Percentiles rank a stretch among this genome's conserved stretches.
Evolutionary conservation across 2,329 filamentous ascomycete species (phyloP).

Genomic region (Ophiognomonia clavigignenti-juglandacearum): DNA sequence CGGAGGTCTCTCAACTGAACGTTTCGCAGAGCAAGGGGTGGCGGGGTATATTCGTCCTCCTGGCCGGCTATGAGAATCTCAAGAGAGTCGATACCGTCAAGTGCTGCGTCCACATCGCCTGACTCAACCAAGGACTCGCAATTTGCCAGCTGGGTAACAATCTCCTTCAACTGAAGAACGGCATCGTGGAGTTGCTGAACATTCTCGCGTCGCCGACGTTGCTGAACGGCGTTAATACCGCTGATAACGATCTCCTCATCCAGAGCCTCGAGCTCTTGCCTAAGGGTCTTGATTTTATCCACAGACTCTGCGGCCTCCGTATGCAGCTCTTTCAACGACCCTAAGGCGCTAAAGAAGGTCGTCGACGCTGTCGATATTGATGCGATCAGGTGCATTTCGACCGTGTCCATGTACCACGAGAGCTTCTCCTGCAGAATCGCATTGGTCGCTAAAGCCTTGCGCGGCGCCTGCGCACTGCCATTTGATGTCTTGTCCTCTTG

Average conservation of each 20-base stretch:
- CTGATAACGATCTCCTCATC: conserved; percentile 84
- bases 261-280: conserved; percentile 72
- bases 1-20: conserved; percentile 63
- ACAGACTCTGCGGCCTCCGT: conserved; percentile 91
- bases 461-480: conserved; percentile 54
- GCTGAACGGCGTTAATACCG: conserved; percentile 79
- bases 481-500: conserved; percentile 54
- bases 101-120: conserved; percentile 76
- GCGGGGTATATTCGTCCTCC: conserved; percentile 30
- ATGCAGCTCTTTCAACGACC: conserved; percentile 85
- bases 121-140: conserved; percentile 80
- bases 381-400: conserved; percentile 93
- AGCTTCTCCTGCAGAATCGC: conserved; percentile 97
- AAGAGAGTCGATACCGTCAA: conserved; percentile 70
- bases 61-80: conserved; percentile 79
- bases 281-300: conserved; percentile 72
- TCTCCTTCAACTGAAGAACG: conserved; percentile 73
- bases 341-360: conserved; percentile 92
- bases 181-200: conserved; percentile 76
- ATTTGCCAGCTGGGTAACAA: conserved; percentile 67
- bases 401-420: conserved; percentile 99
- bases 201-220: conserved; percentile 79
- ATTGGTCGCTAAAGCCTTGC: conserved; percentile 90
- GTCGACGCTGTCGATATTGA: conserved; percentile 94
- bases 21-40: conserved; percentile 16